Conservation (phyloP, 75 land plant genomes). For the Cryptomeria japonica region DNA sequence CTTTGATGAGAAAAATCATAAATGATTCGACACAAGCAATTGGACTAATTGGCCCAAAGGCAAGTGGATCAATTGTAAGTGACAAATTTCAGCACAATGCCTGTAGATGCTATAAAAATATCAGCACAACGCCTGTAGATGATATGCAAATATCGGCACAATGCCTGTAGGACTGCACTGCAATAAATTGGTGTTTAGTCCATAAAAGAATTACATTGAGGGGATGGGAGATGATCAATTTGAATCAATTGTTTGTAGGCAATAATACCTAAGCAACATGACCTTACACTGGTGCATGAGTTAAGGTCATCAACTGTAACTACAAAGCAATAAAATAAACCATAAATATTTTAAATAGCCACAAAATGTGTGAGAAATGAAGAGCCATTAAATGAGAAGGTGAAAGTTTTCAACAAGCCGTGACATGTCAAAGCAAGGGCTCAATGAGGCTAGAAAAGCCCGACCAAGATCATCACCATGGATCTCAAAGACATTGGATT, state of each 20-base stretch:
- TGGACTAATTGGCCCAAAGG: neutral
- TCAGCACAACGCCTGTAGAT: neutral
- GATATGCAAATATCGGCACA: neutral
- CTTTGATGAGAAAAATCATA: neutral
- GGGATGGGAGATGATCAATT: too few species aligned
- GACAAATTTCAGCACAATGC: neutral
- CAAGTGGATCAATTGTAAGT: neutral
- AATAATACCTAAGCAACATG: neutral
- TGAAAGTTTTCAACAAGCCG: neutral
- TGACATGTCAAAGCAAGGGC: neutral
- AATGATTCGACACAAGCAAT: neutral
- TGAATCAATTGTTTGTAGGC: neutral
- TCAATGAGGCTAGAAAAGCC: neutral
- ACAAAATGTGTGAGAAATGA: neutral
- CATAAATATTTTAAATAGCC: neutral
- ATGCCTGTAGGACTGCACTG: neutral
- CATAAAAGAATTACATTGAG: neutral
- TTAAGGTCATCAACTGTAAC: neutral
- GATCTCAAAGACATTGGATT: neutral
- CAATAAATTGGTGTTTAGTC: neutral
- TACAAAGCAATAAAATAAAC: neutral
- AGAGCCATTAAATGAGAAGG: neutral
- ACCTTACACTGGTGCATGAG: neutral
- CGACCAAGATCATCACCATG: neutral
- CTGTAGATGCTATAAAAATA: neutral